Base-by-base conservation (phyloP, 768 basidiomycete species). In the Lactifluus rugatus region DNA sequence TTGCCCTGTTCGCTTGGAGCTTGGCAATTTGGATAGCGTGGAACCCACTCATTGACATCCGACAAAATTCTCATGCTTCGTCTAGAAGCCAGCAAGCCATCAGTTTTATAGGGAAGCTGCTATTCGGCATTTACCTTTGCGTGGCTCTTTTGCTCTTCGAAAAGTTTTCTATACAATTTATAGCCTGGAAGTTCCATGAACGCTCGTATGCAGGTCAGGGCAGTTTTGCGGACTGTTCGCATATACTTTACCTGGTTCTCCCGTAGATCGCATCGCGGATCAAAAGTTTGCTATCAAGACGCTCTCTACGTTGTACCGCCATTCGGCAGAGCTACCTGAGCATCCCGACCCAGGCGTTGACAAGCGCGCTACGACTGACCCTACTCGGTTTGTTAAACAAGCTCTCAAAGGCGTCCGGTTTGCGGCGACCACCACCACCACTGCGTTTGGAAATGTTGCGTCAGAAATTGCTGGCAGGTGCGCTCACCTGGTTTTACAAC, bases 161-260 rank as follows among this genome's bases (percentile, higher is more conserved):
- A 70, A 96, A 96, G 67, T 81, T 93, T 59, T 70, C 85, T 14
- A 88, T 96, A 48, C 93, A 94, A 69, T 83, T 83, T 76, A 92
- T 95, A 64, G 85, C 85, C 47, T 77, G 75, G 46, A 87, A 89
- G 67, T 92, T 90, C 70, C 89, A 92, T 67, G 85, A 89, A 67
- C 73, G 82, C 49, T 85, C 83, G 6, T 90, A 86, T 64, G 80
- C 80, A 45, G 80, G 81, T 80, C 42, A 21, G 73, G 1, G 17
- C 7, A 54, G 10, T 55, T 11, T 37, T 41, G 49, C 41, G 46
- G 51, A 46, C 54, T 34, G 42, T 58, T 51, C 31, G 32, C 32
- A 28, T 50, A 34, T 53, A 31, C 23, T 62, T 50, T 31, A 56
- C 26, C 16, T 19, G 11, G n/a, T 41, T 41, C n/a, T 19, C 45